Base-by-base conservation (phyloP, 805 yeast genomes). In the Sporopachydermia lactativora region DNA sequence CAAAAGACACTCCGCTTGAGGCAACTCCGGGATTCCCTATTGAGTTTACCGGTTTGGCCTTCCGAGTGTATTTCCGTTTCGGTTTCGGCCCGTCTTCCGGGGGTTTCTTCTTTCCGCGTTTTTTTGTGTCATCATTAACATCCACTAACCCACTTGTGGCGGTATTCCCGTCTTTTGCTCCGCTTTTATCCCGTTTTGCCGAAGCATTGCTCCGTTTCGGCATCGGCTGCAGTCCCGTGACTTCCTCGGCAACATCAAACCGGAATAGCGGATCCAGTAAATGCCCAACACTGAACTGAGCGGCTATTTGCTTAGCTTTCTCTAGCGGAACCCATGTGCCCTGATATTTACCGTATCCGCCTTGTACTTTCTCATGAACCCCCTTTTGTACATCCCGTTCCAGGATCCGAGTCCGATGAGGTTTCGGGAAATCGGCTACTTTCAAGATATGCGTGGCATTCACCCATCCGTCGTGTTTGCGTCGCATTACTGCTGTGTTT, bases 261-360 rank as follows among this genome's bases (percentile, higher is more conserved):
- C 77, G 77, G 45, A 88, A 76, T 16, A 86, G 61, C 0, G 88
- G 82, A 34, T 62, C 58, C 37, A 89, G 64, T 13, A 70, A 64
- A 3, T 71, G 80, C 45, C 66, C 63, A 3, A 82, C 94, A 1
- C 70, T 76, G 48, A 74, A 75, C 49, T 74, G 75, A 39, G 65
- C 63, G 1, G 89, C 84, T 42, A 84, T 70, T 46, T 70, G 73
- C 17, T 65, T 60, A 1, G 95, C 96, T 39, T 82, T 73, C 4
- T 69, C 75, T 46, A 83, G 60, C 0, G 96, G 96, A 5, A 88
- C 88, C 96, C 96, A 88, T 2, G 96, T 88, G 8, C 92, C 92
- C 58, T 80, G 88, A 54, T 80, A 81, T 49, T 81, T 73, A 38
- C 92, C 92, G 51, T 80, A 81, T 1, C 92, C 92, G 45, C 92